Conservation (phyloP, 805 yeast species). For the Naumovozyma baii region DNA sequence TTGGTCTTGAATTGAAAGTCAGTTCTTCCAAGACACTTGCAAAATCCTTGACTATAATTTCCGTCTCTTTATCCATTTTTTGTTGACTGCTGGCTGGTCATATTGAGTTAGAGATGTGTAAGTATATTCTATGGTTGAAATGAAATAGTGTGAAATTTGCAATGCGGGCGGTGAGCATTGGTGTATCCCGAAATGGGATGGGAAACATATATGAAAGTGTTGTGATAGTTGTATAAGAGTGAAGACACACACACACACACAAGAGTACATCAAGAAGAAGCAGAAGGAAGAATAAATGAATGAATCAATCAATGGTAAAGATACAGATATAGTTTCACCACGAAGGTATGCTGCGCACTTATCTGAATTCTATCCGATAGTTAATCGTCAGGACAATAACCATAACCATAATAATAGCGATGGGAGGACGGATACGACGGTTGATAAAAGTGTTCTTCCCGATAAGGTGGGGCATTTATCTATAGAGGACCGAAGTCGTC, state of each 20-base stretch:
- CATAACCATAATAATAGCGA: background rate
- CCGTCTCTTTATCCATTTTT: slow-evolving; percentile 24
- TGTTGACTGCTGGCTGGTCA: background rate
- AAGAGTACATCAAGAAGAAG: too few species aligned
- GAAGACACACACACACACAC: too few species aligned
- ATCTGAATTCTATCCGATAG: slow-evolving; percentile 49
- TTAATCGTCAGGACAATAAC: slow-evolving; percentile 28
- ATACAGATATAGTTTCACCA: slow-evolving; percentile 4
- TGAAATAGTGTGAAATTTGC: too few species aligned
- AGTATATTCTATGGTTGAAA: too few species aligned
- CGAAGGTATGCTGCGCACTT: slow-evolving; percentile 39
- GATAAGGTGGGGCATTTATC: slow-evolving; percentile 1
- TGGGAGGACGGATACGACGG: background rate
- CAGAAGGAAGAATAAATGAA: too few species aligned
- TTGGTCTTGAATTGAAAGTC: slow-evolving; percentile 83
- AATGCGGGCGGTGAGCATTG: too few species aligned
- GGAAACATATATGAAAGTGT: too few species aligned
- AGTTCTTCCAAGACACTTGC: slow-evolving; percentile 60
- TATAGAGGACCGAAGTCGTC: slow-evolving; percentile 5
- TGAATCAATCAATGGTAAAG: too few species aligned
- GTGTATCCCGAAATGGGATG: too few species aligned
- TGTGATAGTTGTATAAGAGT: too few species aligned
- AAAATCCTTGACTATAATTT: slow-evolving; percentile 47
- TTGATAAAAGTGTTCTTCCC: background rate
- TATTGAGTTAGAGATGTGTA: too few species aligned